These are phyloP conservation scores for Fusarium pininemorale DNA, from an alignment of 2,329 filamentous ascomycete genomes.

Conservation along the genomic window DNA sequence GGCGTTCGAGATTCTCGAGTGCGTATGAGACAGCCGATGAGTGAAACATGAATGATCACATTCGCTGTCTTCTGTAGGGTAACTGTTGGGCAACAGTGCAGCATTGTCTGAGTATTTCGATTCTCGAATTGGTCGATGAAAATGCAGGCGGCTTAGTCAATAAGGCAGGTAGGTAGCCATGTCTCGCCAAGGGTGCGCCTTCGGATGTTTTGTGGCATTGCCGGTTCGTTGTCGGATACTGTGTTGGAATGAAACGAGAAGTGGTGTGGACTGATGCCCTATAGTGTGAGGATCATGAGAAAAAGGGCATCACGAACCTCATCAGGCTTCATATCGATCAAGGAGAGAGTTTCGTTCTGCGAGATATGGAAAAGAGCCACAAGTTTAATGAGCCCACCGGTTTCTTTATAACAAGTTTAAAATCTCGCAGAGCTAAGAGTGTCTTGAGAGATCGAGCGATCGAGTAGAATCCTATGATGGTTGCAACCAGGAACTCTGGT, in stretches of 20 bases:
- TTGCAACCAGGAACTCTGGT: constrained; percentile 16
- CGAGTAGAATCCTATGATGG: background rate
- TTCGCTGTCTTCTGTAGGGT: constrained; percentile 9
- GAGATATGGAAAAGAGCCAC: constrained; percentile 4
- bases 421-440: background rate
- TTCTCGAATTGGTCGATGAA: background rate
- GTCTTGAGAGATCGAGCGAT: constrained; percentile 26
- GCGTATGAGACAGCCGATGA: constrained; percentile 5
- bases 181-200: background rate
- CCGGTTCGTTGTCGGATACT: background rate
- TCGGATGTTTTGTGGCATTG: background rate
- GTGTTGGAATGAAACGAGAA: constrained; percentile 4
- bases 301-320: background rate
- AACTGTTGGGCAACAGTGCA: background rate
- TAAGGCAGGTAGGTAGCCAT: background rate
- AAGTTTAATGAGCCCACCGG: constrained; percentile 20
- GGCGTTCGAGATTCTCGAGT: background rate
- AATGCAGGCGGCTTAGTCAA: background rate
- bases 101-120: constrained; percentile 3
- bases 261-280: background rate
- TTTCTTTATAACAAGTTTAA: constrained; percentile 12
- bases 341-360: background rate
- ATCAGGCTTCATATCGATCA: background rate
- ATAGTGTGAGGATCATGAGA: background rate
- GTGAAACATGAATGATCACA: background rate